phyloP scores from a whole-genome alignment of 2,329 filamentous ascomycete species.

The Alternaria panax region DNA sequence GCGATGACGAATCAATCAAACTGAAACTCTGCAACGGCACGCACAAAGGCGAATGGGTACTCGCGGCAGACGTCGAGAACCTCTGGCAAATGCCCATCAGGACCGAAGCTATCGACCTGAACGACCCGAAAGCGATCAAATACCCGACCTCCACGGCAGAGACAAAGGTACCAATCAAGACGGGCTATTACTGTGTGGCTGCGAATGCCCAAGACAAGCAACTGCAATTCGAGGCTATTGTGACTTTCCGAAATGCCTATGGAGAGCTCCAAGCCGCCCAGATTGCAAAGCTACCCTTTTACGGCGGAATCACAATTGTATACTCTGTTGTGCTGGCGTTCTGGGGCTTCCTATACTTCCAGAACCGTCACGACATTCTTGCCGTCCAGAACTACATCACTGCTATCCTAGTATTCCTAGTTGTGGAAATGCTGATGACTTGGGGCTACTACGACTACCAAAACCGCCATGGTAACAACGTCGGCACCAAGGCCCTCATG shows the following conservation, averaged over 20 bases:
- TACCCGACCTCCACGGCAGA: conserved; percentile 71
- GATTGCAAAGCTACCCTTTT: conserved; percentile 96
- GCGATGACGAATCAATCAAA: conserved; percentile 74
- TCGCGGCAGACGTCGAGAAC: conserved; percentile 77
- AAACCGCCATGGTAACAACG: conserved; percentile 85
- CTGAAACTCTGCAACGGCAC: conserved; percentile 75
- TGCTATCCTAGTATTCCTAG: conserved; percentile 90
- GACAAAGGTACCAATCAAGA: conserved; percentile 62
- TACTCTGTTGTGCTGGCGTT: conserved; percentile 88
- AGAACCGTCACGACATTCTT: conserved; percentile 91
- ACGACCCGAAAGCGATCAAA: conserved; percentile 74
- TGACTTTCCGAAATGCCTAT: conserved; percentile 95
- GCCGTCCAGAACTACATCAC: conserved; percentile 99
- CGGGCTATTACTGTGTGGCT: conserved; percentile 94
- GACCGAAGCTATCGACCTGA: conserved; percentile 83
- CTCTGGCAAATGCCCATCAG: conserved; percentile 75
- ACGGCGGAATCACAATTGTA: conserved; percentile 90
- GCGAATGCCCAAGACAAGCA: conserved; percentile 73
- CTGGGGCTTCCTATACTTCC: conserved; percentile 95
- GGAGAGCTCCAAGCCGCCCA: conserved; percentile 94
- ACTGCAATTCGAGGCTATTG: conserved; percentile 76
- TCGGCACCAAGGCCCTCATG: conserved; percentile 83
- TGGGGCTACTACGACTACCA: conserved; percentile 99
- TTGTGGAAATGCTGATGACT: conserved; percentile 96
- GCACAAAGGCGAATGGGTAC: conserved; percentile 84